These are phyloP conservation scores for Malus hybrid DNA, from an alignment of 331 rosid species.

Conservation along the genomic window DNA sequence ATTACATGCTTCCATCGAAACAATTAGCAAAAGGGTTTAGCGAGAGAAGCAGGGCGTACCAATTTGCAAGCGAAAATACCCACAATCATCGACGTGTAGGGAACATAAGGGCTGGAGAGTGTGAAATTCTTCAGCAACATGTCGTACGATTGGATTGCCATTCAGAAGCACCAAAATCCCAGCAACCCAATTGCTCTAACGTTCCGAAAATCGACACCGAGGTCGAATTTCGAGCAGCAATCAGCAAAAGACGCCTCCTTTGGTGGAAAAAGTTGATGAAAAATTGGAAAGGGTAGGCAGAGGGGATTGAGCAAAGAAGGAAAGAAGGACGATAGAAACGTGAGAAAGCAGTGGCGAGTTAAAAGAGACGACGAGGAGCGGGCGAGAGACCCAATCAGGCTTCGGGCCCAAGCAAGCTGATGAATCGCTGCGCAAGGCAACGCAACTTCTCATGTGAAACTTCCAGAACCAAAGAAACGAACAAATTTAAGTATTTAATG, in stretches of 20 bases:
- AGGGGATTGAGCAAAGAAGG: neutral
- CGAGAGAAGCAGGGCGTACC: slow-evolving; percentile 32
- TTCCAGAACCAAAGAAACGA: slow-evolving; percentile 4
- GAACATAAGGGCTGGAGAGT: slow-evolving; percentile 52
- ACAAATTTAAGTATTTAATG: neutral
- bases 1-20: neutral
- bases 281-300: neutral
- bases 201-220: neutral
- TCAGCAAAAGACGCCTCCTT: neutral
- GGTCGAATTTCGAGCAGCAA: neutral
- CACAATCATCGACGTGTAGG: slow-evolving; percentile 59
- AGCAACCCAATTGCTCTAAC: slow-evolving; percentile 15
- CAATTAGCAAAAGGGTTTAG: neutral
- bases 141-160: slow-evolving; percentile 61
- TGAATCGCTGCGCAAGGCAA: slow-evolving; percentile 3
- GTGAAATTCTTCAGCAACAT: slow-evolving; percentile 51
- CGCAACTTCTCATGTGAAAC: slow-evolving; percentile 1
- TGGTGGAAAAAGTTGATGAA: neutral
- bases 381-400: neutral
- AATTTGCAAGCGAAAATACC: slow-evolving; percentile 78
- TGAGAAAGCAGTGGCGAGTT: neutral
- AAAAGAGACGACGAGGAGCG: neutral
- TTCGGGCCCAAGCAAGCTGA: neutral
- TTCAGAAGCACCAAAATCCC: slow-evolving; percentile 37
- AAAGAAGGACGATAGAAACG: neutral